Base-by-base conservation (phyloP, 1,284 basidiomycete genomes). In the Calocybe gambosa region DNA sequence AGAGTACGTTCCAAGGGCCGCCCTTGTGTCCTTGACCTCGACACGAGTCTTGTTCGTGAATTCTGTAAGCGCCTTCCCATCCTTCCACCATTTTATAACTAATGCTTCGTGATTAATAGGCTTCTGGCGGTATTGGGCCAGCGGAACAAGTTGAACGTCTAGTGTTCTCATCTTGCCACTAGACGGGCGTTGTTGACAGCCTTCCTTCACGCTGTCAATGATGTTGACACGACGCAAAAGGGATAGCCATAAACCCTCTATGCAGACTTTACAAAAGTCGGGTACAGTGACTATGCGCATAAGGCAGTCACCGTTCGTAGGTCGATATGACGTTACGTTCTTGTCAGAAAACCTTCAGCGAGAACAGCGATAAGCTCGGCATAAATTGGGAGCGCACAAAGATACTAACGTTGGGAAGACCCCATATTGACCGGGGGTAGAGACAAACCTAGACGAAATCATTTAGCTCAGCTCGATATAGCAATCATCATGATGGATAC, bases 231-330 rank as follows among this genome's bases (percentile, higher is more conserved):
- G 73, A 33, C 61, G 61, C 5, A 87, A 69, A 13, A 88, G 74
- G 13, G 77, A 70, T 39, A 78, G 63, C 82, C 85, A 88, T 34
- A 91, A 77, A 1, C 74, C 84, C 89, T 31, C 85, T 9, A 76
- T 62, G 62, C 89, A 93, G 39, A 82, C 82, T 45, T 73, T 77
- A 66, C 89, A 91, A 62, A 91, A 89, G 55, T 81, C 78, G 55
- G 81, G 78, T 0, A 73, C 71, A 26, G 74, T 82, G 40, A 89
- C 82, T 39, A 72, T 70, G 23, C 89, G 82, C 89, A 31, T 8
- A 31, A 31, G 29, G 13, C 29, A 31, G 29, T 31, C 29, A 31
- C 89, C 84, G 56, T 91, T 89, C 2, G 88, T 91, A 29, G 85
- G 85, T 13, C 85, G 75, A 61, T 83, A 88, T 2, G 75, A 73